Base-by-base conservation (phyloP, 2,329 filamentous ascomycete species). In the Arthrinium puccinioides region DNA sequence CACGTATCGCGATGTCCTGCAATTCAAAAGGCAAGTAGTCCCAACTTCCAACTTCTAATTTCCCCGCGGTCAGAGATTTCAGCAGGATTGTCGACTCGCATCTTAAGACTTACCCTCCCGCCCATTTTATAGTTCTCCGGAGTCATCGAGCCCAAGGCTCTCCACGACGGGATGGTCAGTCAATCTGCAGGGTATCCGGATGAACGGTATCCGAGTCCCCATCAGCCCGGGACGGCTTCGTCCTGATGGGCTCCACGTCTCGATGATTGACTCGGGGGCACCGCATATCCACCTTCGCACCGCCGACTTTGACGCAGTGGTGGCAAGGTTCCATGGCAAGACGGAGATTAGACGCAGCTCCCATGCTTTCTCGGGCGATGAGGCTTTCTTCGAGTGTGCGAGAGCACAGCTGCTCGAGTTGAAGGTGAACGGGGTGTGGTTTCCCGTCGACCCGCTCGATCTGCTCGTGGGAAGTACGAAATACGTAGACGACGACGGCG, bases 311-410 rank as follows among this genome's bases (percentile, higher is more conserved):
- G 15, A 24, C 11, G 35, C 20, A 13, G 27, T 37, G 9, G 28
- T 31, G 9, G 21, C 21, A 15, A 21, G 24, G 10, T 37, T 37
- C 15, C 19, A 31, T 6, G 35, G 35, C 10, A 37, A 25, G 14
- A 37, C 20, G 19, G 26, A 37, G 9, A 14, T 31, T 21, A 25
- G 35, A 6, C 20, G 13, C 16, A 36, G 24, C 11, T 14, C 4
- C 18, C 31, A 36, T 11, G 25, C 9, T 2, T 21, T 18, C 8
- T 11, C 26, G 4, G 27, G 35, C 6, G 35, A 37, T 6, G 35
- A 31, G 5, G 35, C 16, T 2, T 37, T 21, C 25, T 37, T 37
- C 4, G 26, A 37, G 13, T 37, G 35, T n/a, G 20, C 35, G 9
- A 9, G 16, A 10, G 26, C 27, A 15, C 35, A 37, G 15, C 21